Percentiles rank a stretch among this genome's conserved stretches.
These are phyloP conservation scores for Chalciporus sp. DNA, from an alignment of 1,284 basidiomycete species.

Conservation along the genomic window DNA sequence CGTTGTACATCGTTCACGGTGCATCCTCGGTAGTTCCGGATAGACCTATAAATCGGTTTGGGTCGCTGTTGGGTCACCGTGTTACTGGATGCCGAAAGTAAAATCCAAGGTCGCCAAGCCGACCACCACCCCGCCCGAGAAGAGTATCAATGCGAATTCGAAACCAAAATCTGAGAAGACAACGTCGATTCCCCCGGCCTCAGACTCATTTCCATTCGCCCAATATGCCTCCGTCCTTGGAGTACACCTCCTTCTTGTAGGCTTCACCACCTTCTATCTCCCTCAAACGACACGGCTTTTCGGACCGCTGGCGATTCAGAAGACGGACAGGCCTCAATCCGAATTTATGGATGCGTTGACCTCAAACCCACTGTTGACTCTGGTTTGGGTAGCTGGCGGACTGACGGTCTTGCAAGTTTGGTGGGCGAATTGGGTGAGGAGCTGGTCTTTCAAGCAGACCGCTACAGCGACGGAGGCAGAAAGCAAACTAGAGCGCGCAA, in stretches of 20 bases:
- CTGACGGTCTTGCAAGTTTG: conserved; percentile 62
- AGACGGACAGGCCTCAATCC: conserved; percentile 63
- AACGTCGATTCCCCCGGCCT: neutral
- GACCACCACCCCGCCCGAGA: neutral
- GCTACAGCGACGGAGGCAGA: conserved; percentile 37
- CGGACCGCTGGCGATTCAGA: conserved; percentile 31
- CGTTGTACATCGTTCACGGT: neutral
- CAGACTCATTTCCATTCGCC: conserved; percentile 43
- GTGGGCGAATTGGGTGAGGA: conserved; percentile 71
- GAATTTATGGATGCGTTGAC: conserved; percentile 71
- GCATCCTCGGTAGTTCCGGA: neutral
- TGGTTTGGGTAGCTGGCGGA: conserved; percentile 64
- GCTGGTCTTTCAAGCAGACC: conserved; percentile 49
- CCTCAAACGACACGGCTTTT: conserved; percentile 60
- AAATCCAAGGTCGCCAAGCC: conserved; percentile 1
- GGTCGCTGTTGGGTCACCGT: neutral
- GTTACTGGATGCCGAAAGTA: conserved; percentile 8
- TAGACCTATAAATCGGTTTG: neutral
- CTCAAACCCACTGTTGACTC: conserved; percentile 58
- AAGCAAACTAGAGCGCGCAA: conserved; percentile 43
- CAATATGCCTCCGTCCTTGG: conserved; percentile 75
- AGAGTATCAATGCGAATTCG: neutral
- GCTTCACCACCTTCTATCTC: conserved; percentile 66
- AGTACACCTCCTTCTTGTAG: conserved; percentile 68
- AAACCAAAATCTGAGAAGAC: neutral